phyloP scores from a whole-genome alignment of 352 stramenopile genomes.

The Globisporangium splendens region DNA sequence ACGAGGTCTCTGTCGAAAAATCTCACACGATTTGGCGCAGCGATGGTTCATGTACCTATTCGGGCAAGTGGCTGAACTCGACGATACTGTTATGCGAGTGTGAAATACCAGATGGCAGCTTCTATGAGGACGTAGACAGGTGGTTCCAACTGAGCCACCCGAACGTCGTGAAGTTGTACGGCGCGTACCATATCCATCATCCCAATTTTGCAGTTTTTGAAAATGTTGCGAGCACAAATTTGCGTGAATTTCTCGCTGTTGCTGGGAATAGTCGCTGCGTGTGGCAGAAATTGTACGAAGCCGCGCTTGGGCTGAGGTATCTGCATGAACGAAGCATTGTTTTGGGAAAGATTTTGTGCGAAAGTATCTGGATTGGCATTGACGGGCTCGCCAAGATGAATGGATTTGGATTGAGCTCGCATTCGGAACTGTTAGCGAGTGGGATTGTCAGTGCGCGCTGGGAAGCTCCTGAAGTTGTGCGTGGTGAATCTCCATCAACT shows the following conservation, averaged over 20 bases:
- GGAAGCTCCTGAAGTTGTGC: conserved; percentile 2
- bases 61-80: conserved; percentile 43
- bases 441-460: conserved; percentile 1
- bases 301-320: conserved; percentile 35
- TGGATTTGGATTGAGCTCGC: neutral
- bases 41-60: neutral
- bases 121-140: neutral
- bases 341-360: conserved; percentile 1
- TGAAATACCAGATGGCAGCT: neutral
- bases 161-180: conserved; percentile 16
- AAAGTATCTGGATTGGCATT: conserved; percentile 7
- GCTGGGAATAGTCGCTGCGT: neutral
- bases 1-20: conserved; percentile 63
- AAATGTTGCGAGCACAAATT: neutral
- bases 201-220: conserved; percentile 2
- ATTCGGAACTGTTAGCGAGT: neutral
- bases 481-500: neutral
- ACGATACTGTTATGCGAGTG: conserved; percentile 16
- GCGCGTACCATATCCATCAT: conserved; percentile 13
- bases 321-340: conserved; percentile 13
- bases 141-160: conserved; percentile 39
- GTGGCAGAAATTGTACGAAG: conserved; percentile 9
- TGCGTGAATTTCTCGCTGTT: conserved; percentile 1
- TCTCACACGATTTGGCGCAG: conserved; percentile 25
- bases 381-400: conserved; percentile 5